These are phyloP conservation scores for Globisporangium nagaii DNA, from an alignment of 352 stramenopile species.

Conservation along the genomic window DNA sequence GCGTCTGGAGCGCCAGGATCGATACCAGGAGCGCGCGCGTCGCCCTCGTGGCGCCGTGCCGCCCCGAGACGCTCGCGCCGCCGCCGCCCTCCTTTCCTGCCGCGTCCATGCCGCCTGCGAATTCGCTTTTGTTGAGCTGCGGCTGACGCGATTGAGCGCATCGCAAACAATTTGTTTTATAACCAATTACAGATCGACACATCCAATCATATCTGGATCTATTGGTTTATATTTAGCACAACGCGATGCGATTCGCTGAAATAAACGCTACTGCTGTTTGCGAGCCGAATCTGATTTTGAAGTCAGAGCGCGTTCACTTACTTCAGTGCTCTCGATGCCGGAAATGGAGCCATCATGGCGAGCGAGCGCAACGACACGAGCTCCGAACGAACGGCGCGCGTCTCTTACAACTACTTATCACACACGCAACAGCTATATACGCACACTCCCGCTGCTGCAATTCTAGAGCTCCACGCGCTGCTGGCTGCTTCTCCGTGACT, in stretches of 20 bases:
- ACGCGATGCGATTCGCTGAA: slow-evolving; percentile 3
- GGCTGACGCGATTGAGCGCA: neutral
- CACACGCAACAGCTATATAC: too few relatives aligned
- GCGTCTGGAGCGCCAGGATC: neutral
- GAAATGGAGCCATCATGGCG: too few relatives aligned
- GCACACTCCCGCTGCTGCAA: too few relatives aligned
- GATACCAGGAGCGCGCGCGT: neutral
- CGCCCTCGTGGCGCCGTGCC: neutral
- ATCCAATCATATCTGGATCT: neutral
- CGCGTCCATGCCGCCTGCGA: neutral
- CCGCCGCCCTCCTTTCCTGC: neutral
- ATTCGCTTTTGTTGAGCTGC: neutral
- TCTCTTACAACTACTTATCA: too few relatives aligned
- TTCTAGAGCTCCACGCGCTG: neutral
- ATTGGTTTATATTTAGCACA: too few relatives aligned
- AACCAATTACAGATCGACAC: neutral
- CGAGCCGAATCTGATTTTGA: too few relatives aligned
- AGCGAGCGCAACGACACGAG: too few relatives aligned
- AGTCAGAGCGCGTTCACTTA: too few relatives aligned
- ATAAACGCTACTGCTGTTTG: neutral
- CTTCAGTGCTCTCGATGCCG: too few relatives aligned
- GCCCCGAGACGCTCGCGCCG: too few relatives aligned
- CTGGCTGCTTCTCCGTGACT: neutral
- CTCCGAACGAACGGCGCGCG: too few relatives aligned
- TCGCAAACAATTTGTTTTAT: too few relatives aligned